A percentile compares a stretch with the other conserved stretches of the same genome.
phyloP scores from a whole-genome alignment of 192 early-diverging fungal genomes.

The Rhizophagus prolifer region DNA sequence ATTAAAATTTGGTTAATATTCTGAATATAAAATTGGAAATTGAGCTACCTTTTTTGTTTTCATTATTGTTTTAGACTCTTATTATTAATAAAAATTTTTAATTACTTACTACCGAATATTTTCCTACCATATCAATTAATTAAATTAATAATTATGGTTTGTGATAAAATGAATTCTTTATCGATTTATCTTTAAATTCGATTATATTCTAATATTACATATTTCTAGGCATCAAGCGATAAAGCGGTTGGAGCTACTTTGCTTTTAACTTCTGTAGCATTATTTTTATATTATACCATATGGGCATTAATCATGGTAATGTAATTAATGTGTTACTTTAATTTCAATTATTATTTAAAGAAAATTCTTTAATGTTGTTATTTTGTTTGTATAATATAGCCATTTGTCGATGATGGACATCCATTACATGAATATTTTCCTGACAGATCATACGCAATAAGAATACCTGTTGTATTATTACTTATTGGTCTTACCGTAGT shows the following conservation, averaged over 20 bases:
- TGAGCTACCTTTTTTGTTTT: too few relatives aligned
- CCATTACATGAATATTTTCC: conserved; percentile 77
- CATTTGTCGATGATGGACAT: conserved; percentile 79
- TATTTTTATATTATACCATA: conserved; percentile 86
- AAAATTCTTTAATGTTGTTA: not conserved
- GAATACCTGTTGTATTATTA: conserved; percentile 78
- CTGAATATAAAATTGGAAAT: too few relatives aligned
- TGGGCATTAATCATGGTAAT: conserved; percentile 88
- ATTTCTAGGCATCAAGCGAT: conserved; percentile 44
- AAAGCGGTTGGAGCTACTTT: conserved; percentile 76
- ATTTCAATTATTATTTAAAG: not conserved
- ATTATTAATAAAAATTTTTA: too few relatives aligned
- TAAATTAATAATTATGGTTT: too few relatives aligned
- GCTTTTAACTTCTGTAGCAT: conserved; percentile 63
- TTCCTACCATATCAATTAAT: too few relatives aligned
- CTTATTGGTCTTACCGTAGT: conserved; percentile 76
- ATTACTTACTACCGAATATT: too few relatives aligned
- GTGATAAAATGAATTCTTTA: too few relatives aligned
- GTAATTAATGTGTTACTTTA: not conserved
- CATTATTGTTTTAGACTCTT: too few relatives aligned
- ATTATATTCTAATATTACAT: too few relatives aligned
- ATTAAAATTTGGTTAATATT: too few relatives aligned
- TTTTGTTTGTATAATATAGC: conserved; percentile 42
- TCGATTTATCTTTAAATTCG: too few relatives aligned
- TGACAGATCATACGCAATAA: conserved; percentile 82